phyloP scores from a whole-genome alignment of 1,139 yeast genomes.

The Citeromyces hawaiiensis region DNA sequence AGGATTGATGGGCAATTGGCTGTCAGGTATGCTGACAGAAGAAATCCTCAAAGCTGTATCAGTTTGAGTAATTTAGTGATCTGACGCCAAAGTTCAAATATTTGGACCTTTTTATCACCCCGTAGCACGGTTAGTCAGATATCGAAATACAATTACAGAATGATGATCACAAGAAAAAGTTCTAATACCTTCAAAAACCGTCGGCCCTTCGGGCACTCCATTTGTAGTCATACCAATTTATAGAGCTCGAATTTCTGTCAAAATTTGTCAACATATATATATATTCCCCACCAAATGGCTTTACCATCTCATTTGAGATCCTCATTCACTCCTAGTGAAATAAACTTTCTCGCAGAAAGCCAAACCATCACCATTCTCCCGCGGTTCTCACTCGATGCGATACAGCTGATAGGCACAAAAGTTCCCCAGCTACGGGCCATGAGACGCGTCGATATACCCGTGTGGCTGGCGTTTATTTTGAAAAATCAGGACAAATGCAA shows the following conservation, averaged over 20 bases:
- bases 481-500: conserved; percentile 81
- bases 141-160: too few species aligned
- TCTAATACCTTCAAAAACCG: too few species aligned
- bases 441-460: conserved; percentile 59
- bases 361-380: conserved; percentile 64
- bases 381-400: conserved; percentile 49
- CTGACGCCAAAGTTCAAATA: too few species aligned
- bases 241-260: neutral
- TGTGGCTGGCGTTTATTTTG: conserved; percentile 80
- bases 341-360: conserved; percentile 78
- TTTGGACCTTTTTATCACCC: too few species aligned
- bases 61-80: too few species aligned
- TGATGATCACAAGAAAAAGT: too few species aligned
- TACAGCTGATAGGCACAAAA: conserved; percentile 50
- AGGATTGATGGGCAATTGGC: too few species aligned
- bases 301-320: conserved; percentile 42
- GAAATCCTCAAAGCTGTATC: too few species aligned
- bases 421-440: conserved; percentile 50
- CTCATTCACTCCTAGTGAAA: conserved; percentile 64
- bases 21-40: too few species aligned
- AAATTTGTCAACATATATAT: conserved; percentile 1
- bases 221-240: too few species aligned
- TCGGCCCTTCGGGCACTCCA: too few species aligned
- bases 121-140: too few species aligned
- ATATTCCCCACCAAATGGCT: conserved; percentile 30